Base-by-base conservation (phyloP, 306 rosid species). In the Trifolium repens region DNA sequence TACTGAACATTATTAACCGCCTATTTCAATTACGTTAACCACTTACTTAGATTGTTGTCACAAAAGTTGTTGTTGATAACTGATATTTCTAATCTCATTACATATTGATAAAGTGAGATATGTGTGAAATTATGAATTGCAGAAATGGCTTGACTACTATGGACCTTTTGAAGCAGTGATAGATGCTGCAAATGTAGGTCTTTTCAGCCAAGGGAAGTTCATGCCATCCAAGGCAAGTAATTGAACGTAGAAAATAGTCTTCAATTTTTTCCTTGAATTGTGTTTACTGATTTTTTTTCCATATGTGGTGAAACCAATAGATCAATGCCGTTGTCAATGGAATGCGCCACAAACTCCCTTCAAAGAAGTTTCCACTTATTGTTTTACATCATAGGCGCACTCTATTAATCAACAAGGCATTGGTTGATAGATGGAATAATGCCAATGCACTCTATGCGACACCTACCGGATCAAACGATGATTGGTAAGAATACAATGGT, bases 81-180 rank as follows among this genome's bases (percentile, higher is more conserved):
- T 57, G 13, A 17, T 57, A 47, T 55, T 76, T 71, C 59, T 75
- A 37, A 47, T 66, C 67, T 73, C 68, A 26, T 76, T 65, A 19
- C 67, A 26, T 19, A 13, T 75, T 77, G 78, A 70, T 71, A 64
- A 67, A 26, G 53, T 46, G 68, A 52, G 72, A 32, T 63, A 37
- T 80, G 12, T 80, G 12, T 34, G 57, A 65, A 77, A 50, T 65
- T 75, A 16, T 71, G 70, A 63, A 73, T 62, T 84, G 84, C 96
- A 94, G 97, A 88, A 84, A 84, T 94, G 98, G 98, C 96, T 94
- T 8, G 89, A 90, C 76, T 77, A 90, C 72, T 71, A 88, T 81
- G 98, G 97, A 73, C 97, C 98, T 65, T 91, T 91, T 79, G 98
- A 94, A 86, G 97, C 96, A 5, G 97, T 94, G 83, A 79, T 94